These are phyloP conservation scores for Pleurotus platypus DNA, from an alignment of 768 basidiomycete species.

Conservation along the genomic window DNA sequence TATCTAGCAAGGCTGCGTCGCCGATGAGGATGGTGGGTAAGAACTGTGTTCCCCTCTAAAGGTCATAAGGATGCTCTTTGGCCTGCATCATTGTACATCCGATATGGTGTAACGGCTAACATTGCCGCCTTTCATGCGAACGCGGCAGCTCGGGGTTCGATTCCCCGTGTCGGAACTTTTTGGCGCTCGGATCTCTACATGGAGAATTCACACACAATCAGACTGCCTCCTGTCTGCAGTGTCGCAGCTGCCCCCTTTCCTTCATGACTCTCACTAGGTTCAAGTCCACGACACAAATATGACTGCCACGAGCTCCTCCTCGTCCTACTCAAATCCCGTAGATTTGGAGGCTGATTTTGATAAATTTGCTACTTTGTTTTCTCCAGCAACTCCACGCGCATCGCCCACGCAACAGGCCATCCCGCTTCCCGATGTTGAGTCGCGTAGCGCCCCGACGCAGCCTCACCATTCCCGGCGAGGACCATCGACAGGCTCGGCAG, in stretches of 20 bases:
- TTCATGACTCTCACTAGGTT: background rate
- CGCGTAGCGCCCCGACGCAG: background rate
- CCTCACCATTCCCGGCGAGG: slow-evolving; percentile 5
- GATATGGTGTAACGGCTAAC: slow-evolving; percentile 63
- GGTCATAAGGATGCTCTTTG: too few species aligned
- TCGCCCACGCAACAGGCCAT: slow-evolving; percentile 15
- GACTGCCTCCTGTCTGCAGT: background rate
- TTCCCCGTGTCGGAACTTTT: slow-evolving; percentile 49
- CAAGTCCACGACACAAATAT: background rate
- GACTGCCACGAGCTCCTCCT: background rate
- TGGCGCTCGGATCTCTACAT: background rate
- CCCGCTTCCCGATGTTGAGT: background rate
- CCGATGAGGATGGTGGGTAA: too few species aligned
- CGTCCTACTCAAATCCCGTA: background rate
- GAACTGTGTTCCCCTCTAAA: too few species aligned
- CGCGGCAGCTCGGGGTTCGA: slow-evolving; percentile 59
- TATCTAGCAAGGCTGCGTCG: slow-evolving; percentile 11
- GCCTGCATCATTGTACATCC: slow-evolving; percentile 7
- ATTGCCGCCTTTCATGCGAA: slow-evolving; percentile 53
- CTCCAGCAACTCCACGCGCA: slow-evolving; percentile 29
- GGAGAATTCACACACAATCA: background rate
- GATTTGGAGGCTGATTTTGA: slow-evolving; percentile 20
- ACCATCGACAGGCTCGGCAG: slow-evolving; percentile 13
- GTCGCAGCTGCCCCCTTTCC: background rate
- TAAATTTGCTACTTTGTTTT: slow-evolving; percentile 34